phyloP scores from a whole-genome alignment of 805 yeast genomes.

The Myxozyma mucilagina region DNA sequence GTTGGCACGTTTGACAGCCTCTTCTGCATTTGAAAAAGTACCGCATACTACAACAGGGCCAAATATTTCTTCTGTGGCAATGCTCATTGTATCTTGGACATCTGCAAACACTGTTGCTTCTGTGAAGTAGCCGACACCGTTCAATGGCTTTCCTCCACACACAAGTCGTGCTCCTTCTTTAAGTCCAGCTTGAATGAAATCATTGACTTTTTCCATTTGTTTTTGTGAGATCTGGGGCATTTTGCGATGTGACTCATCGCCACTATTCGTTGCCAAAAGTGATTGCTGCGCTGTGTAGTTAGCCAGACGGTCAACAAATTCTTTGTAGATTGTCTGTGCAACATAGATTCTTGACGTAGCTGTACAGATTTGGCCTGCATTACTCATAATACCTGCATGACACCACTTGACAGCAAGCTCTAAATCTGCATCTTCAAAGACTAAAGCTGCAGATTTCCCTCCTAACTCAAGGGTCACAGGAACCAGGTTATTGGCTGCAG shows the following conservation, averaged over 20 bases:
- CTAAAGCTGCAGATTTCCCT: constrained; percentile 90
- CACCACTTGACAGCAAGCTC: constrained; percentile 73
- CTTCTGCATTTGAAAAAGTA: constrained; percentile 64
- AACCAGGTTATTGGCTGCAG: constrained; percentile 66
- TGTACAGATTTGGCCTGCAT: constrained; percentile 94
- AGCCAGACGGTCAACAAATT: constrained; percentile 60
- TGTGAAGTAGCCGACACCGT: constrained; percentile 50
- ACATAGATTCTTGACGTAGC: constrained; percentile 91
- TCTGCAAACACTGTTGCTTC: constrained; percentile 77
- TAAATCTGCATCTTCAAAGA: constrained; percentile 82
- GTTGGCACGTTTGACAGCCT: constrained; percentile 69
- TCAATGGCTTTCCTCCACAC: constrained; percentile 66
- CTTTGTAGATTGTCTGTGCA: constrained; percentile 79
- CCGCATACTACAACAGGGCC: constrained; percentile 80
- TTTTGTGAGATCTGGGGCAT: constrained; percentile 85
- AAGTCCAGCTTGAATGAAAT: constrained; percentile 73
- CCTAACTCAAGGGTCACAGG: constrained; percentile 92
- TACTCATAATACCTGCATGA: constrained; percentile 79
- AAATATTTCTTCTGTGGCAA: constrained; percentile 79
- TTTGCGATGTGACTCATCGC: constrained; percentile 58
- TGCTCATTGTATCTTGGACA: constrained; percentile 61
- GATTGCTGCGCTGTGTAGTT: constrained; percentile 49
- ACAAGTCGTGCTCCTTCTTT: constrained; percentile 79
- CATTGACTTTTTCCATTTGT: constrained; percentile 74
- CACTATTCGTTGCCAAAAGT: constrained; percentile 47